These are phyloP conservation scores for Wallacemonas sp. DNA, from an alignment of 208 protist species.

Conservation along the genomic window DNA sequence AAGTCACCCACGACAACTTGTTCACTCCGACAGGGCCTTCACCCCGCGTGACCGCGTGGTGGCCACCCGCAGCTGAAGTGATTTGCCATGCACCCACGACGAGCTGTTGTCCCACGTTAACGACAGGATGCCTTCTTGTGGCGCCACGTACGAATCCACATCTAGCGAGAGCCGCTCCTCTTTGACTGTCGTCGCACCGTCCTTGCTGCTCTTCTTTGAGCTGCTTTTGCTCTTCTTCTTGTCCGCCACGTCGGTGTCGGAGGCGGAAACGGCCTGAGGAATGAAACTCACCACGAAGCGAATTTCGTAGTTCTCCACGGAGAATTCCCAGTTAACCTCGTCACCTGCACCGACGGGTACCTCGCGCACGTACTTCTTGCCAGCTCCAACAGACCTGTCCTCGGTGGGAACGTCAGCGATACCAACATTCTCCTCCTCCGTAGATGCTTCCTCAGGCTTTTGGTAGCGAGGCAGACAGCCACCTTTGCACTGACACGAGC, in stretches of 20 bases:
- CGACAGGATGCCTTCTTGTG: slow-evolving; percentile 18
- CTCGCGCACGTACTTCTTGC: slow-evolving; percentile 36
- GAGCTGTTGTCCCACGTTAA: slow-evolving; percentile 47
- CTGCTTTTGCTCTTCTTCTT: not conserved
- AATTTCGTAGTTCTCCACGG: slow-evolving; percentile 21
- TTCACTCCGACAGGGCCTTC: no score
- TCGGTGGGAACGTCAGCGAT: slow-evolving; percentile 28
- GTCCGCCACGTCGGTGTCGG: not conserved
- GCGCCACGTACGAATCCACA: slow-evolving; percentile 24
- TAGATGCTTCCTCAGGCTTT: not conserved
- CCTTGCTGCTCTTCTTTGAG: not conserved
- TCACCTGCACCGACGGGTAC: slow-evolving; percentile 12
- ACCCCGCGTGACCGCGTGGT: not conserved
- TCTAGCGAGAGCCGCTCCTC: slow-evolving; percentile 24
- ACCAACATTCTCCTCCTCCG: not conserved
- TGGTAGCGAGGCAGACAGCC: slow-evolving; percentile 54
- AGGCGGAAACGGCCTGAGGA: not conserved
- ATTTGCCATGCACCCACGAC: slow-evolving; percentile 43
- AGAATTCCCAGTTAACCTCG: slow-evolving; percentile 39
- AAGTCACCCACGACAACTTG: no score
- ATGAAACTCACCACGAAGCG: slow-evolving; percentile 29
- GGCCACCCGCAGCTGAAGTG: slow-evolving; percentile 22
- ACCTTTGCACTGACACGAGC: slow-evolving; percentile 44
- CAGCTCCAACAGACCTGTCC: slow-evolving; percentile 29
- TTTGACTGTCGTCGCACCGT: slow-evolving; percentile 3